A percentile compares a stretch with the other conserved stretches of the same genome.
These are phyloP conservation scores for Haplosporangium sp. DNA, from an alignment of 371 early-diverging fungal species.

Conservation along the genomic window DNA sequence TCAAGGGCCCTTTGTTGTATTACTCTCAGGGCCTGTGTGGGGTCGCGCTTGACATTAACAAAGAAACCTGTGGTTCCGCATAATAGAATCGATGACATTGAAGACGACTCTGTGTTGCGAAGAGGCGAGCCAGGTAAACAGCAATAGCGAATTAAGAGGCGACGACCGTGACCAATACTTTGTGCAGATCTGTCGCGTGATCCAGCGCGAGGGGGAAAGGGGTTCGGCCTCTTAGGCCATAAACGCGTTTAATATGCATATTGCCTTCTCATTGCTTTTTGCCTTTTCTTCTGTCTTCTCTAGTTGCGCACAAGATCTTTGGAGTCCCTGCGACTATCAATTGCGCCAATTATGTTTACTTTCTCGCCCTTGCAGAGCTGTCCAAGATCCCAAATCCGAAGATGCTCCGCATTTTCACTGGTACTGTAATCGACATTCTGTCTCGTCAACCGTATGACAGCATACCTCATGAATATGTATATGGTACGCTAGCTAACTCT, in stretches of 20 bases:
- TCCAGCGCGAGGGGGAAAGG: no score
- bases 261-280: background rate
- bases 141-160: background rate
- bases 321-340: conserved; percentile 94
- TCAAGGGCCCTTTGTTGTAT: background rate
- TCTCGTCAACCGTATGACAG: no score
- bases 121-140: conserved; percentile 84
- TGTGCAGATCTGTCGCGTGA: no score
- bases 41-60: background rate
- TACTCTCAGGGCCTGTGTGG: background rate
- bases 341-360: conserved; percentile 95
- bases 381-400: conserved; percentile 71
- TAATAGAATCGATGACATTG: conserved; percentile 92
- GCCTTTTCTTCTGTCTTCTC: no score
- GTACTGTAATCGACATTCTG: conserved; percentile 26
- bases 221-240: no score
- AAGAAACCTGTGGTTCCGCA: background rate
- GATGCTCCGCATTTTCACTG: conserved; percentile 84
- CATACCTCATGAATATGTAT: background rate
- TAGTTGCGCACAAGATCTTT: conserved; percentile 94
- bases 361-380: conserved; percentile 87
- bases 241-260: no score
- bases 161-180: no score
- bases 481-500: background rate
- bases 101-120: conserved; percentile 90